Percentiles rank a stretch among this genome's conserved stretches.
These are phyloP conservation scores for Cryptosporidium xiaoi DNA, from an alignment of 169 alveolate genomes.

Conservation along the genomic window DNA sequence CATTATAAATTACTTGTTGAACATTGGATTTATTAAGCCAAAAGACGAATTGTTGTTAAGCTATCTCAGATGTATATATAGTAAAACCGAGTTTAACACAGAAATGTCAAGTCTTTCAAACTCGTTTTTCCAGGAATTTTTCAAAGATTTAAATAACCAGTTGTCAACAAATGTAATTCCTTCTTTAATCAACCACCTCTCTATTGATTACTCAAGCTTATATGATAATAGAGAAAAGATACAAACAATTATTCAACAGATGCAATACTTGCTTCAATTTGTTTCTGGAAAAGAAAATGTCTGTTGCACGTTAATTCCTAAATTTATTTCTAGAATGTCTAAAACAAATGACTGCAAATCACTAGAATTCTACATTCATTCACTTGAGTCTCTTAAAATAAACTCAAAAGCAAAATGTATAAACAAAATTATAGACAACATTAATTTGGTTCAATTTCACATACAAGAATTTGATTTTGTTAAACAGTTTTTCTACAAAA, in stretches of 20 bases:
- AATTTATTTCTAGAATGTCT: conserved; percentile 30
- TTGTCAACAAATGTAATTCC: conserved; percentile 12
- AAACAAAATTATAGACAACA: conserved; percentile 13
- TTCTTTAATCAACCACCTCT: conserved; percentile 17
- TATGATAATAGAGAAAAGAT: neutral
- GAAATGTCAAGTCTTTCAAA: conserved; percentile 45
- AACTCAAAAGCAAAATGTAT: conserved; percentile 25
- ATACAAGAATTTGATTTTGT: conserved; percentile 38
- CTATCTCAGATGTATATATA: conserved; percentile 30
- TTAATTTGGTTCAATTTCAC: conserved; percentile 13
- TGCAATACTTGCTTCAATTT: conserved; percentile 32
- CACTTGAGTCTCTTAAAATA: conserved; percentile 26
- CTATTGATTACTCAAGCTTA: conserved; percentile 12
- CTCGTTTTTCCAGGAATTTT: conserved; percentile 53
- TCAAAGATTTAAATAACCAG: conserved; percentile 31
- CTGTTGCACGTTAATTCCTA: conserved; percentile 21
- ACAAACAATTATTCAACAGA: conserved; percentile 23
- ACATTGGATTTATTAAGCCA: conserved; percentile 54
- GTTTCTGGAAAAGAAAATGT: conserved; percentile 14
- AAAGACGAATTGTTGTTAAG: conserved; percentile 33
- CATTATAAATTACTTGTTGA: conserved; percentile 32
- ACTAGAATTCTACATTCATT: conserved; percentile 22
- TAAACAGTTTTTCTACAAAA: conserved; percentile 20
- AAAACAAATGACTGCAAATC: conserved; percentile 4
- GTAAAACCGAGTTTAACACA: neutral